Percentiles rank a stretch among this genome's conserved stretches.
phyloP scores from a whole-genome alignment of 352 stramenopile species.

The Phytophthora ohioensis region DNA sequence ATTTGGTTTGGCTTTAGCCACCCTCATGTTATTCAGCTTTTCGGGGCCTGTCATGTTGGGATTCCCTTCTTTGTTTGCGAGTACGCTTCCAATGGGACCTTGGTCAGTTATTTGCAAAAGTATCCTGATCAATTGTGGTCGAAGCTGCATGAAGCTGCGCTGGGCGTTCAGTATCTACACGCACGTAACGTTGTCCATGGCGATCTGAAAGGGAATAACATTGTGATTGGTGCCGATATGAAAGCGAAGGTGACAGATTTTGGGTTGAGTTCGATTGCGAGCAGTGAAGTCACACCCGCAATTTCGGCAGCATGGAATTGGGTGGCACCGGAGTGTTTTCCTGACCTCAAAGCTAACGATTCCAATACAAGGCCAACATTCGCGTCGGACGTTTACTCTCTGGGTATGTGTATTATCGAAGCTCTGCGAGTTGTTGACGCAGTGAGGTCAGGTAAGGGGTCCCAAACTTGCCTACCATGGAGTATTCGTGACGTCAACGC shows the following conservation, averaged over 20 bases:
- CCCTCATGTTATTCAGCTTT: constrained; percentile 29
- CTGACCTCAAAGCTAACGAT: background rate
- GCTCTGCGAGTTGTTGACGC: constrained; percentile 16
- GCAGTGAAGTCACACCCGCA: background rate
- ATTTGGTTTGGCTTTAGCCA: constrained; percentile 35
- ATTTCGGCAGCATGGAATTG: constrained; percentile 13
- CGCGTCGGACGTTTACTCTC: constrained; percentile 17
- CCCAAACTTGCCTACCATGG: constrained; percentile 9
- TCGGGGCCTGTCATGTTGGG: constrained; percentile 28
- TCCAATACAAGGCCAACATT: background rate
- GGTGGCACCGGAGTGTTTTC: constrained; percentile 19
- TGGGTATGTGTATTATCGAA: constrained; percentile 23
- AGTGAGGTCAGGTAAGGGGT: background rate
- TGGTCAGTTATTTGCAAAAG: constrained; percentile 31
- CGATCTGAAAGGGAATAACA: constrained; percentile 23
- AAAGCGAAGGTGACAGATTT: constrained; percentile 40
- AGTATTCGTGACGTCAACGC: background rate
- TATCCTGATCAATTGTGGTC: constrained; percentile 10
- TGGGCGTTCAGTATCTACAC: constrained; percentile 24
- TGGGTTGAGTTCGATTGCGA: constrained; percentile 20
- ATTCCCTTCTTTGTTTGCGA: constrained; percentile 34
- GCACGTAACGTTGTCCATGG: constrained; percentile 1
- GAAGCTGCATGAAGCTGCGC: constrained; percentile 19
- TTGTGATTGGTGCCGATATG: constrained; percentile 27
- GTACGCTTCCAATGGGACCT: constrained; percentile 25